Percentiles rank a stretch among this genome's conserved stretches.
Conservation (phyloP, 2,329 filamentous ascomycete species). For the Bipolaris oryzae region DNA sequence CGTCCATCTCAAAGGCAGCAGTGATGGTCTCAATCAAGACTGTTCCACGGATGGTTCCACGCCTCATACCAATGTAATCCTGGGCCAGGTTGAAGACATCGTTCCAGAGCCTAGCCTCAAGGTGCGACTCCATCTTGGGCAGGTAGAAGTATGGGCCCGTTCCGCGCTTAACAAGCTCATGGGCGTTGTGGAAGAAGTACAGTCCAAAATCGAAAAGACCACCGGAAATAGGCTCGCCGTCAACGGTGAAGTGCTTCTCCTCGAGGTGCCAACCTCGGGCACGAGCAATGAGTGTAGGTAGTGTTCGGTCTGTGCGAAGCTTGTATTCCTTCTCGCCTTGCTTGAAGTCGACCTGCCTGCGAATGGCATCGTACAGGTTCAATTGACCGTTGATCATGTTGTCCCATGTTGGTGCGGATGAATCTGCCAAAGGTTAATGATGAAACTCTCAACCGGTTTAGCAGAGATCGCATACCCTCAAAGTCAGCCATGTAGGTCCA, state of each 20-base stretch:
- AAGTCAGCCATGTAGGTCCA: conserved; percentile 99
- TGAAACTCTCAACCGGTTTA: not conserved
- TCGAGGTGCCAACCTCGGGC: conserved; percentile 97
- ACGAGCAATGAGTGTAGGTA: conserved; percentile 91
- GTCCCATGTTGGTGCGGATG: conserved; percentile 94
- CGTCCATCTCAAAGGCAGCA: conserved; percentile 99
- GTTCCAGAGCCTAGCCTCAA: conserved; percentile 97
- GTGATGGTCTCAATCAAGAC: conserved; percentile 98
- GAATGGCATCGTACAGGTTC: conserved; percentile 95
- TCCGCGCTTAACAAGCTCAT: conserved; percentile 82
- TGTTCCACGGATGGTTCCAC: conserved; percentile 92
- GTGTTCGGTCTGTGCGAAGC: conserved; percentile 84
- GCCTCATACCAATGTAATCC: conserved; percentile 86
- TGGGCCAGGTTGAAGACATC: conserved; percentile 96
- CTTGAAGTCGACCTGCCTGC: conserved; percentile 94
- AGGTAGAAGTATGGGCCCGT: conserved; percentile 97
- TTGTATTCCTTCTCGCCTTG: conserved; percentile 96
- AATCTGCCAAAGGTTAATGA: conserved; percentile 64
- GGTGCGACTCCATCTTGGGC: conserved; percentile 96
- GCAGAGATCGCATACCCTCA: conserved; percentile 68
- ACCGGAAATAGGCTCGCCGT: conserved; percentile 92
- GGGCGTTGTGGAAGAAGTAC: conserved; percentile 98
- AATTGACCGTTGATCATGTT: conserved; percentile 99
- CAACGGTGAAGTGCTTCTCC: conserved; percentile 96
- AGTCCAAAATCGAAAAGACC: conserved; percentile 96